Percentiles rank a stretch among this genome's conserved stretches.
Conservation (phyloP, 164 flowering plant genomes). For the Vitis rotundifolia region DNA sequence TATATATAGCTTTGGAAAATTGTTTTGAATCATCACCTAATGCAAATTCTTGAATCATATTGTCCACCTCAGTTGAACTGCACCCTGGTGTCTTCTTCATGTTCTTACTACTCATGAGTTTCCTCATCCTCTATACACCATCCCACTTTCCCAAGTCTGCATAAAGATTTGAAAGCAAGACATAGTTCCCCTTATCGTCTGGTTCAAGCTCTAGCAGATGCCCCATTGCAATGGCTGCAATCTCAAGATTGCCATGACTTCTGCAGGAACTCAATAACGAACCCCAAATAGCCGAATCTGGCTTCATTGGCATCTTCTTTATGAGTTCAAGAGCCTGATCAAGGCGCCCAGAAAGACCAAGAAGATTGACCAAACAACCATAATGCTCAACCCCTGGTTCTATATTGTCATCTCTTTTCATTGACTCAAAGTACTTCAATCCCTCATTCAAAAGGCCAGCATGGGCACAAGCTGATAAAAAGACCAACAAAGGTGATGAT, state of each 20-base stretch:
- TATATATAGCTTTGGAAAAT: constrained; percentile 30
- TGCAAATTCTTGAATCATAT: constrained; percentile 40
- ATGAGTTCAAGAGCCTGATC: constrained; percentile 37
- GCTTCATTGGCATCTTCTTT: constrained; percentile 49
- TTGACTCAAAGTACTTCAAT: constrained; percentile 34
- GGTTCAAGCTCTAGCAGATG: constrained; percentile 51
- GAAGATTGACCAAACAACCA: constrained; percentile 49
- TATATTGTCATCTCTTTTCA: constrained; percentile 35
- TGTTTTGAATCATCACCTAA: constrained; percentile 48
- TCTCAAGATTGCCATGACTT: constrained; percentile 35
- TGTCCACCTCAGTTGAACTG: constrained; percentile 47
- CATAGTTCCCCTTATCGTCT: constrained; percentile 49
- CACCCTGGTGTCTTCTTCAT: constrained; percentile 57
- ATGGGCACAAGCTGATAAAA: constrained; percentile 50
- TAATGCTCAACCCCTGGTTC: constrained; percentile 51
- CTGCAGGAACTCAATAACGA: constrained; percentile 50
- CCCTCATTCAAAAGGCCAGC: constrained; percentile 50
- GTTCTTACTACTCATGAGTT: constrained; percentile 37
- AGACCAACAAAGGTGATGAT: constrained; percentile 51
- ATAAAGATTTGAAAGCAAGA: constrained; percentile 49
- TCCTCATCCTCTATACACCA: constrained; percentile 49
- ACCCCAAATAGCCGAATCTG: constrained; percentile 57
- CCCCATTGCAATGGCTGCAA: constrained; percentile 50
- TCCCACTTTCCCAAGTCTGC: constrained; percentile 54
- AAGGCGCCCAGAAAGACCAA: constrained; percentile 46